Evolutionary conservation across 148 eudicot genomes (phyloP).

Genomic region (Fagopyrum tataricum): DNA sequence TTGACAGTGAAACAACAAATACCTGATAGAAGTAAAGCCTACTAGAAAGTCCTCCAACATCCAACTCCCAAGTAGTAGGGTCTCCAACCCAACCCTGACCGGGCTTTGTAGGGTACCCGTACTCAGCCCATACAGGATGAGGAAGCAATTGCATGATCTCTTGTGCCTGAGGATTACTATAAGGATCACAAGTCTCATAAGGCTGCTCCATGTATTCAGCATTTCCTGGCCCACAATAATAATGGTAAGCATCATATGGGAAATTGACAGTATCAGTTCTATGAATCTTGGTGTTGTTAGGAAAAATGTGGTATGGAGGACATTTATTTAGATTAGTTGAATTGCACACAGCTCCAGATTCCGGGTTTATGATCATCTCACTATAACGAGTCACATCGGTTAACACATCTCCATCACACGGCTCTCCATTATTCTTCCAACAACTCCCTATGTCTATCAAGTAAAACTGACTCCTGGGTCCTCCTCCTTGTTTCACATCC

Average conservation of each 20-base stretch:
- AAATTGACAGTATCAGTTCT: too few relatives aligned
- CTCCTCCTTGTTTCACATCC: conserved; percentile 39
- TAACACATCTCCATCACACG: conserved; percentile 37
- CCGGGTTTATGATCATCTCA: conserved; percentile 48
- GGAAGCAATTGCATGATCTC: too few relatives aligned
- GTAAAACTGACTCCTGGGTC: conserved; percentile 39
- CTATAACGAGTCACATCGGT: conserved; percentile 49
- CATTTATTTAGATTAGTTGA: conserved; percentile 19
- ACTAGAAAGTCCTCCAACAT: conserved; percentile 24
- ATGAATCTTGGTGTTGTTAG: too few relatives aligned
- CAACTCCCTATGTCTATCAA: conserved; percentile 13
- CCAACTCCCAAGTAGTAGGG: not conserved
- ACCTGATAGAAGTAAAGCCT: conserved; percentile 29
- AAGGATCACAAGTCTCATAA: too few relatives aligned
- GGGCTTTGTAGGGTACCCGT: too few relatives aligned
- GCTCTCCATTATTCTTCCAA: conserved; percentile 50
- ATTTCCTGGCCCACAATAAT: too few relatives aligned
- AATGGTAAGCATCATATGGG: too few relatives aligned
- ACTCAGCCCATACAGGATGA: too few relatives aligned
- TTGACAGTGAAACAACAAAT: too few relatives aligned
- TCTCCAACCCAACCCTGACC: too few relatives aligned
- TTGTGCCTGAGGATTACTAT: too few relatives aligned
- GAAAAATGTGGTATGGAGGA: not conserved
- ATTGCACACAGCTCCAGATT: conserved; percentile 29
- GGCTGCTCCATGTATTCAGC: too few relatives aligned